These are phyloP conservation scores for Darksidea phi DNA, from an alignment of 495 filamentous ascomycete species.

Conservation along the genomic window DNA sequence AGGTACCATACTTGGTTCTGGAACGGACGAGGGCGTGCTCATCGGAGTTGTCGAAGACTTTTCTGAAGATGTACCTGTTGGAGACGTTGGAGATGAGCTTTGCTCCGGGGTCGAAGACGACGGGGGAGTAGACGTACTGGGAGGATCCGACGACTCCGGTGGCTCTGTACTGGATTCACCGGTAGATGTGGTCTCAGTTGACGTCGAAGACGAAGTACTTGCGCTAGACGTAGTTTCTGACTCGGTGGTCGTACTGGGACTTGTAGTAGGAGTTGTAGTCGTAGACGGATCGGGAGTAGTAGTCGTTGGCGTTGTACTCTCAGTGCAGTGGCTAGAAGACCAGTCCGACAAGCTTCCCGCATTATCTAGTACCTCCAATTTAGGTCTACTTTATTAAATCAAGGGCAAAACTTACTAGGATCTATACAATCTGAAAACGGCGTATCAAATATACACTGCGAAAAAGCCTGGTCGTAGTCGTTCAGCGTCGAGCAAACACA, in stretches of 20 bases:
- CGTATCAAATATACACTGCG: conserved; percentile 3
- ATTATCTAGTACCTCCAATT: conserved; percentile 3
- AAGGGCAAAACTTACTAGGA: conserved; percentile 5
- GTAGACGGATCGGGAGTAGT: background rate
- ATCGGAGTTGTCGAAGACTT: conserved; percentile 5
- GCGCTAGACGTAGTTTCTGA: too few relatives aligned
- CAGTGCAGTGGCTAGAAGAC: conserved; percentile 15
- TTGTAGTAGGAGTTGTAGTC: conserved; percentile 1
- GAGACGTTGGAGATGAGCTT: background rate
- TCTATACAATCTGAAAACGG: conserved; percentile 18
- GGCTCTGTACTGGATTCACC: background rate
- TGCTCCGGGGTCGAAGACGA: conserved; percentile 2
- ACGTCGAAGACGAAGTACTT: too few relatives aligned
- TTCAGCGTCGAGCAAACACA: conserved; percentile 11
- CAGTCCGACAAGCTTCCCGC: conserved; percentile 1
- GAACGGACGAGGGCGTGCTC: conserved; percentile 9
- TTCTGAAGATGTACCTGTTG: background rate
- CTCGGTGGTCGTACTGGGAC: too few relatives aligned
- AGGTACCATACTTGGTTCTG: conserved; percentile 21
- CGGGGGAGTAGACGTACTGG: background rate
- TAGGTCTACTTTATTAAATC: background rate
- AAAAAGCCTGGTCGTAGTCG: conserved; percentile 8
- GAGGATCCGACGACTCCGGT: background rate
- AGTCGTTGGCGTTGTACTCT: background rate
- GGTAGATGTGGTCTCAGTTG: background rate